Evolutionary conservation across 495 filamentous ascomycete species (phyloP).

Genomic region (Polyplosphaeria fusca): DNA sequence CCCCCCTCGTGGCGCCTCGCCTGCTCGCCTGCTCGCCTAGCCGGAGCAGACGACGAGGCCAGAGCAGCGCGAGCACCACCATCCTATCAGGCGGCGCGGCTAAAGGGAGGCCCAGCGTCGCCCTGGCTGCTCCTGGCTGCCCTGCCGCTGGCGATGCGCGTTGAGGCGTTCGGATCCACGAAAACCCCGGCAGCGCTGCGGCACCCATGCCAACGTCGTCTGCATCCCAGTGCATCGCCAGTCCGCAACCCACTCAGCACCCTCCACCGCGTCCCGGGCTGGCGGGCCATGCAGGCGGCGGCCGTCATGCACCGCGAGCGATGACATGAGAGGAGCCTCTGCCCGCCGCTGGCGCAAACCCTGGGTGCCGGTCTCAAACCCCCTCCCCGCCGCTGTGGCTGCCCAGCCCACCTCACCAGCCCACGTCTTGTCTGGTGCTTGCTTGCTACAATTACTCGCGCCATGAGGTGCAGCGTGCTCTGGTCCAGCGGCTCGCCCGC

Average conservation of each 20-base stretch:
- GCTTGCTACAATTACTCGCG: no score
- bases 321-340: constrained; percentile 1
- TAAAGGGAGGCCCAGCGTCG: constrained; percentile 18
- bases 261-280: constrained; percentile 21
- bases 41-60: no score
- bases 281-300: constrained; percentile 24
- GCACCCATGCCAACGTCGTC: constrained; percentile 9
- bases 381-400: no score
- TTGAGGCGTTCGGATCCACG: constrained; percentile 8
- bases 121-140: background rate
- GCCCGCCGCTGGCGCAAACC: constrained; percentile 17
- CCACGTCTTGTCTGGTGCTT: background rate
- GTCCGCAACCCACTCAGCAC: constrained; percentile 9
- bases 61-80: no score
- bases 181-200: background rate
- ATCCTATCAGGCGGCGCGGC: no score
- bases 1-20: no score
- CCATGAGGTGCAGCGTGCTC: no score
- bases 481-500: no score
- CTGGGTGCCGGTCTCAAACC: constrained; percentile 27
- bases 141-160: background rate
- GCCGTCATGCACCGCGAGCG: constrained; percentile 22
- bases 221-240: constrained; percentile 3
- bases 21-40: no score
- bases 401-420: background rate